Percentiles rank a stretch among this genome's conserved stretches.
These are phyloP conservation scores for Trifolium repens DNA, from an alignment of 306 rosid genomes.

Conservation along the genomic window DNA sequence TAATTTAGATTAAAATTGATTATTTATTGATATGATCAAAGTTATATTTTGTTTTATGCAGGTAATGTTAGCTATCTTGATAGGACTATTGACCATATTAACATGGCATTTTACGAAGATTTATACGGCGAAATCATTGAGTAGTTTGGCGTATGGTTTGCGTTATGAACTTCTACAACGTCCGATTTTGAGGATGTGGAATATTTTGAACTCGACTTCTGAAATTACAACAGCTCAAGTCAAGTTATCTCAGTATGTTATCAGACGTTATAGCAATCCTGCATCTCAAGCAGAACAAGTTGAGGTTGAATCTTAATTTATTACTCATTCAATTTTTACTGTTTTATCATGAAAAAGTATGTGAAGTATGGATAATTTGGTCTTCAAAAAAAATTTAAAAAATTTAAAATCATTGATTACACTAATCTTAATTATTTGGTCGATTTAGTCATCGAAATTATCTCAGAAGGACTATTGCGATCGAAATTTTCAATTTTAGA, in stretches of 20 bases:
- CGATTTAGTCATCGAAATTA: neutral
- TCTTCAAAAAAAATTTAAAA: neutral
- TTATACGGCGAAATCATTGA: slow-evolving; percentile 80
- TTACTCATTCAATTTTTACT: neutral
- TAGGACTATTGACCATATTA: slow-evolving; percentile 85
- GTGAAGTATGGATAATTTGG: neutral
- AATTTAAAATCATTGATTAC: neutral
- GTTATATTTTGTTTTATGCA: slow-evolving; percentile 43
- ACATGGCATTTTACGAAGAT: slow-evolving; percentile 98
- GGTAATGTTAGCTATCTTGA: slow-evolving; percentile 96
- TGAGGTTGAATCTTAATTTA: slow-evolving; percentile 62
- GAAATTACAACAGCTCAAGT: slow-evolving; percentile 95
- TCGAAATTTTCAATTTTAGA: neutral
- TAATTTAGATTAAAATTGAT: no score
- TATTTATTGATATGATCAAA: slow-evolving; percentile 27
- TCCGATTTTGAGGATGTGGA: no score
- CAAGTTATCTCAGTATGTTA: slow-evolving; percentile 79
- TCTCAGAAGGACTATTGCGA: neutral
- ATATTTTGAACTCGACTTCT: slow-evolving; percentile 85
- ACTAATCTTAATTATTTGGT: neutral
- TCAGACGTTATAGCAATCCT: slow-evolving; percentile 76
- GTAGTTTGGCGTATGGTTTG: slow-evolving; percentile 85
- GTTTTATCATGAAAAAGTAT: slow-evolving; percentile 2
- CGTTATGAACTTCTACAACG: slow-evolving; percentile 95
- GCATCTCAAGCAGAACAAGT: slow-evolving; percentile 87